Base-by-base conservation (phyloP, 2,329 filamentous ascomycete species). In the Ophiostoma himal-ulmi region DNA sequence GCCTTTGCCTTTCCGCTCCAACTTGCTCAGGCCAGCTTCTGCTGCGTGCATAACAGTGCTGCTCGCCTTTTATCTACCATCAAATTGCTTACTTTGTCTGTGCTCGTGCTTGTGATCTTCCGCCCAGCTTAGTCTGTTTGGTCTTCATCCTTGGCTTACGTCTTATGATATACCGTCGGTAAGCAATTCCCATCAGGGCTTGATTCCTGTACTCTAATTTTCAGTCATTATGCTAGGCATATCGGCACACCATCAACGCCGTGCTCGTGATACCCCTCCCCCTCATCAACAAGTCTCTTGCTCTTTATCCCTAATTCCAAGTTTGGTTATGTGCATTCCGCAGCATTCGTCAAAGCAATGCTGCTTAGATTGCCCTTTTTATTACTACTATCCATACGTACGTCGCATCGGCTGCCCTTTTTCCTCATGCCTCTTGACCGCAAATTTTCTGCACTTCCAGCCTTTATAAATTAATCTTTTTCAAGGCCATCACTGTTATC, bases 361-460 rank as follows among this genome's bases (percentile, higher is more conserved):
- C 52, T 57, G 52, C 44, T 57, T 30, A 22, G 30, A 26, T 57
- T 57, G 52, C 52, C 22, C 52, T 26, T 57, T 13, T 26, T 14
- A 54, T 22, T 54, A 54, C 44, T n/a, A 20, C 20, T 48, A 48
- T 48, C 4, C 44, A 20, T 48, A 2, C 5, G 44, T 57, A 57
- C 52, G 52, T 57, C 52, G 52, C 11, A 57, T 57, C 22, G 22
- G 26, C 52, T 57, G 22, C 6, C 10, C 10, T 57, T 57, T 57
- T 57, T 26, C n/a, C 52, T 57, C 52, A 57, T 57, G 52, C 52
- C 22, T 57, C 52, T 26, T 57, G 52, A 57, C 52, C 52, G 52
- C 52, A 57, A 13, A 57, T 30, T 57, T 10, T 17, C 26, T 17
- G n/a, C 52, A 13, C n/a, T 26, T n/a, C 17, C n/a, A 20, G 52